A percentile compares a stretch with the other conserved stretches of the same genome.
phyloP scores from a whole-genome alignment of 2,329 filamentous ascomycete species.

The Ascochyta lentis region DNA sequence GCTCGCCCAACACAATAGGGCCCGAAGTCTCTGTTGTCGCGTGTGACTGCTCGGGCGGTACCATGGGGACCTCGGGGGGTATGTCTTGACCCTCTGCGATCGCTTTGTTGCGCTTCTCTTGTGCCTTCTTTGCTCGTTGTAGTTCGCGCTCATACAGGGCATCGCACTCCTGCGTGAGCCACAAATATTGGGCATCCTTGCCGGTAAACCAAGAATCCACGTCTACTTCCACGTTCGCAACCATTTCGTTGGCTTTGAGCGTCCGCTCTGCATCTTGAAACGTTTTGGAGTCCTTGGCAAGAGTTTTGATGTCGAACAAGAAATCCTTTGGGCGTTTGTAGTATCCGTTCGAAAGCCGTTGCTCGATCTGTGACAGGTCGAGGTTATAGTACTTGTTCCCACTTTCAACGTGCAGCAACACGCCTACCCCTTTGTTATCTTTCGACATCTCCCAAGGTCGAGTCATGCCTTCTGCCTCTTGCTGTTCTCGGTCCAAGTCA shows the following conservation, averaged over 20 bases:
- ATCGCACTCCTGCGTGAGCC: conserved; percentile 70
- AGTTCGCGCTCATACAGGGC: conserved; percentile 74
- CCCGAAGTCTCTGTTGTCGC: conserved; percentile 54
- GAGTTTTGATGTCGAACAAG: conserved; percentile 80
- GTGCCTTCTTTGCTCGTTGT: conserved; percentile 66
- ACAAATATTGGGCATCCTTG: conserved; percentile 52
- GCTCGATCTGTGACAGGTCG: conserved; percentile 90
- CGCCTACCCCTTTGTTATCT: conserved; percentile 79
- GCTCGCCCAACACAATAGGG: conserved; percentile 66
- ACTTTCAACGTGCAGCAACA: conserved; percentile 75
- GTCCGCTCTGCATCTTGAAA: conserved; percentile 83
- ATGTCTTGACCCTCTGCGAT: conserved; percentile 50
- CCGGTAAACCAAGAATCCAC: conserved; percentile 77
- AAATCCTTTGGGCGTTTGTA: conserved; percentile 93
- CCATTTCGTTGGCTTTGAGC: conserved; percentile 87
- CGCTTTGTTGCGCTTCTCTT: conserved; percentile 59
- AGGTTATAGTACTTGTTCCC: conserved; percentile 95
- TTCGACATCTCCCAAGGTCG: conserved; percentile 81
- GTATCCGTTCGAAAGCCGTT: conserved; percentile 94
- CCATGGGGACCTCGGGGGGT: conserved; percentile 49
- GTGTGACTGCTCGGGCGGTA: conserved; percentile 52
- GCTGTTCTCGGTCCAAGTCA: conserved; percentile 63
- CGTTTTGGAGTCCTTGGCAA: conserved; percentile 84
- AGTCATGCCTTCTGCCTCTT: conserved; percentile 60
- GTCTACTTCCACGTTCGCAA: conserved; percentile 93